A percentile compares a stretch with the other conserved stretches of the same genome.
Evolutionary conservation across 345 rosid genomes (phyloP).

Genomic region (Linum tenue): DNA sequence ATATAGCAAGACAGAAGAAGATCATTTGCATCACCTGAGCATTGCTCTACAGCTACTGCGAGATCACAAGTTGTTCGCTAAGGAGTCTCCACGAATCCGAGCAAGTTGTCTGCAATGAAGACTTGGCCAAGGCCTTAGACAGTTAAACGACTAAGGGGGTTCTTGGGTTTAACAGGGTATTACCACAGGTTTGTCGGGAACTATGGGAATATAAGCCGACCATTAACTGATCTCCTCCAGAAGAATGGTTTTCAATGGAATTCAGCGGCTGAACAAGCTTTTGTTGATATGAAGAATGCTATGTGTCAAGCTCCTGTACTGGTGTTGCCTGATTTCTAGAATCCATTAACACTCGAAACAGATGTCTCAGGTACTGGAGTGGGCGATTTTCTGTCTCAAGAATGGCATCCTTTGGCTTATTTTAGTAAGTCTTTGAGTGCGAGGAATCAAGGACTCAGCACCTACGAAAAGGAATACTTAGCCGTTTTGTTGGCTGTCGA

Average conservation of each 20-base stretch:
- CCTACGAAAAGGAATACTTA: neutral
- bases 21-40: neutral
- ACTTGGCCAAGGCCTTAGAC: neutral
- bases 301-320: neutral
- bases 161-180: slow-evolving; percentile 4
- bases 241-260: neutral
- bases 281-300: neutral
- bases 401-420: neutral
- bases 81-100: neutral
- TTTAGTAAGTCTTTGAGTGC: neutral
- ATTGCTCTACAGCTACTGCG: neutral
- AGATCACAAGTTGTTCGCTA: neutral
- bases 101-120: neutral
- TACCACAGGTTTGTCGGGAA: neutral
- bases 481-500: neutral
- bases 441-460: neutral
- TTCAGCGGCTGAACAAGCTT: neutral
- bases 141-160: neutral
- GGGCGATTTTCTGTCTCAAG: neutral
- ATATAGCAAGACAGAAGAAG: neutral
- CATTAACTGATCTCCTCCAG: neutral
- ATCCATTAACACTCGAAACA: neutral
- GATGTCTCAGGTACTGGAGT: neutral
- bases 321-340: neutral
- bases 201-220: neutral